Conservation (phyloP, 2,329 filamentous ascomycete species). For the Phialocephala sp. region DNA sequence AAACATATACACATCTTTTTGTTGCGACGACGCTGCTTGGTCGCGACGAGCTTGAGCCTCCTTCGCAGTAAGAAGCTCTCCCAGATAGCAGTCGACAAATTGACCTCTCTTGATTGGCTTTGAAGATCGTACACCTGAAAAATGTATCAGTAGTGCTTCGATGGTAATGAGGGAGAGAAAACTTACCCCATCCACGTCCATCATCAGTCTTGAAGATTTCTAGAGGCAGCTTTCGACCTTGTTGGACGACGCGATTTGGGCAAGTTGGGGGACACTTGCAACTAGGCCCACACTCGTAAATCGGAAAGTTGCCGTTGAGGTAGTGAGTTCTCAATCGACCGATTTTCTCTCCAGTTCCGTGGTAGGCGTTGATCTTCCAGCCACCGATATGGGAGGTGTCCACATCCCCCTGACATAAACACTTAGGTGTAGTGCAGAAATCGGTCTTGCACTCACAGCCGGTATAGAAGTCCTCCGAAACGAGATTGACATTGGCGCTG, state of each 20-base stretch:
- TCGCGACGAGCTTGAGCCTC: constrained; percentile 71
- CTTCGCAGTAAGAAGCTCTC: constrained; percentile 67
- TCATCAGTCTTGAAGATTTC: constrained; percentile 77
- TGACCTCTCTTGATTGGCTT: constrained; percentile 72
- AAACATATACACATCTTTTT: constrained; percentile 82
- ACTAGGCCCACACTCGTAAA: constrained; percentile 80
- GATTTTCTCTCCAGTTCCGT: constrained; percentile 56
- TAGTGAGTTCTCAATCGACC: constrained; percentile 59
- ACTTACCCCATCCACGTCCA: constrained; percentile 75
- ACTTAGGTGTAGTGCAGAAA: constrained; percentile 70
- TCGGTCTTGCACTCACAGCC: constrained; percentile 71
- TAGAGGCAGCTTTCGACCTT: constrained; percentile 71
- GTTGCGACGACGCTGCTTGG: constrained; percentile 57
- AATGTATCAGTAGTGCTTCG: constrained; percentile 19
- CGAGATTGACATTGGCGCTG: constrained; percentile 62
- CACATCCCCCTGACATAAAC: constrained; percentile 67
- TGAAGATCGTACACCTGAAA: constrained; percentile 65
- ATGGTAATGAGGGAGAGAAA: background rate
- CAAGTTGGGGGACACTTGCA: constrained; percentile 71
- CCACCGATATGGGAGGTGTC: constrained; percentile 52
- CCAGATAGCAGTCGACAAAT: constrained; percentile 81
- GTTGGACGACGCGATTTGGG: constrained; percentile 77
- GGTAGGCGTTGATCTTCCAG: constrained; percentile 57
- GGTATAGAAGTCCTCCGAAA: constrained; percentile 65
- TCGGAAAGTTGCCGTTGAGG: constrained; percentile 61